Evolutionary conservation across 495 filamentous ascomycete genomes (phyloP), one percentile per base, ranked within the genome.

Genomic region (Penicillium ochrochloron): DNA sequence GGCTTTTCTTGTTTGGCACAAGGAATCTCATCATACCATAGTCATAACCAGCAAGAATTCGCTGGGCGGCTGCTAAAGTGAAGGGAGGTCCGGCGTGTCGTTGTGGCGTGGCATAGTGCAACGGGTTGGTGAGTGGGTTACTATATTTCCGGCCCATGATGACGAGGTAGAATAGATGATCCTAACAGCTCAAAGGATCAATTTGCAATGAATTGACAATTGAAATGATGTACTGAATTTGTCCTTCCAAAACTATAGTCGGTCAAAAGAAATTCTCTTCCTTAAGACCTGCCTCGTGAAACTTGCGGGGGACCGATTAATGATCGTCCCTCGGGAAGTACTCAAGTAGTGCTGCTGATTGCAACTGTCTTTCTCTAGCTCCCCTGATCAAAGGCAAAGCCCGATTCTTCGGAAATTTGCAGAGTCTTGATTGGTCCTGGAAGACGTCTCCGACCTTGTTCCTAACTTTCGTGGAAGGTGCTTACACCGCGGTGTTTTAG

Each of bases 21-120:
- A n/a, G n/a, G n/a, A n/a, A n/a, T n/a, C n/a, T n/a, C n/a, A n/a
- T 52, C 64, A 56, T 42, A 67, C 68, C 65, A 25, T 70, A 70
- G 23, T 70, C 68, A 60, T 70, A 70, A 21, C 62, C 41, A n/a
- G 33, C n/a, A 31, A 70, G 59, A 21, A 17, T 34, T 17, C 68
- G 64, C 31, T 65, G 57, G 19, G 68, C 68, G 1, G 58, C 39
- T 12, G 65, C 35, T 19, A 62, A 64, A 25, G 67, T 64, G 10
- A 29, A 61, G 3, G 67, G 67, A 25, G 66, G 60, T 8, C 69
- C 63, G 42, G 51, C 33, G 27, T n/a, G 52, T 2, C 61, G 53
- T 25, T 71, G 62, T 19, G 62, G 62, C 11, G 65, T 71, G 27
- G 68, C 68, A 54, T 68, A 71, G 17, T 68, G 62, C 12, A 42